Evolutionary conservation across 106 monocot species (phyloP).

Genomic region (Dendrobium huoshanense): DNA sequence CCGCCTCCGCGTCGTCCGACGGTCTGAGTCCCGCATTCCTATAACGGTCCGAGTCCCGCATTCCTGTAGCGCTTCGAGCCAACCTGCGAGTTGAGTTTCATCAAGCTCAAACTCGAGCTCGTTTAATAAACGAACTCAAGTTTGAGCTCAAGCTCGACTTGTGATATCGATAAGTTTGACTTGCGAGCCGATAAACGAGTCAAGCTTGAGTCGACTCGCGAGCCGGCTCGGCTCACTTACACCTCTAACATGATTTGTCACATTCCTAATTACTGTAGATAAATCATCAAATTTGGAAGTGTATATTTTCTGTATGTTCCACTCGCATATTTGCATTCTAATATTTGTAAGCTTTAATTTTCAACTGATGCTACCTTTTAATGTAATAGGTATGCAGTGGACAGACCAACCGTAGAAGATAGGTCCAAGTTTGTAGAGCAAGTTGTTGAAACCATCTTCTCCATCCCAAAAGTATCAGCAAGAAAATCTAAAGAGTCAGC

Average conservation of each 20-base stretch:
- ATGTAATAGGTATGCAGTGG: conserved; percentile 65
- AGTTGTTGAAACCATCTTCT: conserved; percentile 57
- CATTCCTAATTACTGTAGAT: neutral
- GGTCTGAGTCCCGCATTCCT: no score
- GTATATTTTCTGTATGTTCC: neutral
- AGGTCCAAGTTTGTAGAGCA: conserved; percentile 51
- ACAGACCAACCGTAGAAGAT: conserved; percentile 64
- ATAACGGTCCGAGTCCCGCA: no score
- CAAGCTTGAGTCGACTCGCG: no score
- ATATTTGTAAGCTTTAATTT: neutral
- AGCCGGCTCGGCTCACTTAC: no score
- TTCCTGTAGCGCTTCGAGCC: no score
- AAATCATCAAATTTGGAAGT: neutral
- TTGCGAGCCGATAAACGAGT: no score
- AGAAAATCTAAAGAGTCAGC: conserved; percentile 32
- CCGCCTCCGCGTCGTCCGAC: no score
- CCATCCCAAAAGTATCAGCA: conserved; percentile 51
- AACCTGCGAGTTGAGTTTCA: no score
- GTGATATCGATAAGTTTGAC: no score
- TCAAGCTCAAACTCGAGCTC: no score
- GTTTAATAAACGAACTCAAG: no score
- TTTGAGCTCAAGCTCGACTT: no score
- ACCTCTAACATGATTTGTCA: neutral
- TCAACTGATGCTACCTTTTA: conserved; percentile 7
- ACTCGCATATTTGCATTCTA: neutral